Evolutionary conservation across 2,329 filamentous ascomycete species (phyloP), one percentile per base, ranked within the genome.

Genomic region (Exophiala viscosa): DNA sequence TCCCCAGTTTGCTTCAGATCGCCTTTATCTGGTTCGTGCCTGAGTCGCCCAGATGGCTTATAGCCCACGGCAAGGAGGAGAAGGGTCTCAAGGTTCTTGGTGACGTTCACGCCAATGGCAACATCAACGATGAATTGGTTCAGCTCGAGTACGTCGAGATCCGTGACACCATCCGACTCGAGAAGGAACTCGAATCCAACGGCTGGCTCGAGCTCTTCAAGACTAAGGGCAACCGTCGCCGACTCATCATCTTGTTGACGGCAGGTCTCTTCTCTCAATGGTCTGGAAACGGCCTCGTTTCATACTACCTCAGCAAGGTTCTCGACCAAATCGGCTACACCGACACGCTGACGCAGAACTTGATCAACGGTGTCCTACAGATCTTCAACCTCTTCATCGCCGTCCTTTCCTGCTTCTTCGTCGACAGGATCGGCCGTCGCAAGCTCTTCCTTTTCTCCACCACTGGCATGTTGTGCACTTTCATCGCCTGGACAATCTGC

Each of bases 131-230:
- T 33, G 66, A 68, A 48, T 78, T 77, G 4, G 85, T 87, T 6
- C 79, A 84, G 61, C 83, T 83, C 65, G 82, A 87, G 66, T 85
- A 77, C 66, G 76, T 76, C 46, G 83, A 87, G 69, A 87, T 87
- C 68, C 79, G 78, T 62, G 77, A 84, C 63, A 84, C 82, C 10
- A 79, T 87, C 50, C 69, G 72, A 47, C 69, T 83, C 54, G 84
- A 87, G 64, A 76, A 76, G 58, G 68, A 75, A 36, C 65, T 67
- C 48, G 78, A 67, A 49, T 41, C 47, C 18, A 79, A 76, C 43
- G 69, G 71, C 55, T 87, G 85, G 66, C 58, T 79, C 17, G 83
- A 87, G 64, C 84, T 87, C 60, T 61, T 86, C 62, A 73, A 71
- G 61, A 87, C 84, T 18, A 70, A 70, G 18, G 80, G 78, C 36